Conservation (phyloP, 257 asterid species). For the Thymus quinquecostatus region DNA sequence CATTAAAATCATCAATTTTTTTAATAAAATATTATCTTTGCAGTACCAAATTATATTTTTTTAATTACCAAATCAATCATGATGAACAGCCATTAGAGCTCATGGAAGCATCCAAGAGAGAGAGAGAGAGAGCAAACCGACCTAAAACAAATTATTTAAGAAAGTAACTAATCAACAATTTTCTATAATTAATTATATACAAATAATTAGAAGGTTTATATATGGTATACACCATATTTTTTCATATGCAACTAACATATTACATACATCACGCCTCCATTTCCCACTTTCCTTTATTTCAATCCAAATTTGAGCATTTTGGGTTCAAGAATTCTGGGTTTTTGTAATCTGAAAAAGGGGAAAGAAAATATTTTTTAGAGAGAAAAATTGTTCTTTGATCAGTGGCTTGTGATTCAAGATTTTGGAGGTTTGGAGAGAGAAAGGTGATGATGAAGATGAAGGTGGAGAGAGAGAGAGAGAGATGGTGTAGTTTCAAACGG, state of each 20-base stretch:
- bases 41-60: constrained; percentile 24
- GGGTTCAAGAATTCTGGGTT: constrained; percentile 22
- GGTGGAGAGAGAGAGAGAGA: constrained; percentile 30
- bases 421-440: constrained; percentile 33
- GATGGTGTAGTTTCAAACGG: constrained; percentile 45
- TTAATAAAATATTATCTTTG: constrained; percentile 23
- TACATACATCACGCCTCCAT: constrained; percentile 27
- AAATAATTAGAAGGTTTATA: constrained; percentile 1
- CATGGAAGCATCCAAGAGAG: constrained; percentile 32
- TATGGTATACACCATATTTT: constrained; percentile 9
- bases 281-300: not conserved
- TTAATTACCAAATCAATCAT: constrained; percentile 7
- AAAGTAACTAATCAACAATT: not conserved
- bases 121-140: not conserved
- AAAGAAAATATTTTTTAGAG: not conserved
- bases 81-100: constrained; percentile 7
- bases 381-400: not conserved
- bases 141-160: not conserved
- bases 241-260: constrained; percentile 31
- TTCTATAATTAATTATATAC: not conserved
- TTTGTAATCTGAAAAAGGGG: not conserved
- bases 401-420: constrained; percentile 40
- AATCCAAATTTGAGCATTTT: not conserved
- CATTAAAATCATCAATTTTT: constrained; percentile 12
- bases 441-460: constrained; percentile 10